Evolutionary conservation across 1,284 basidiomycete species (phyloP).

Genomic region (Fomitiporia mediterranea): DNA sequence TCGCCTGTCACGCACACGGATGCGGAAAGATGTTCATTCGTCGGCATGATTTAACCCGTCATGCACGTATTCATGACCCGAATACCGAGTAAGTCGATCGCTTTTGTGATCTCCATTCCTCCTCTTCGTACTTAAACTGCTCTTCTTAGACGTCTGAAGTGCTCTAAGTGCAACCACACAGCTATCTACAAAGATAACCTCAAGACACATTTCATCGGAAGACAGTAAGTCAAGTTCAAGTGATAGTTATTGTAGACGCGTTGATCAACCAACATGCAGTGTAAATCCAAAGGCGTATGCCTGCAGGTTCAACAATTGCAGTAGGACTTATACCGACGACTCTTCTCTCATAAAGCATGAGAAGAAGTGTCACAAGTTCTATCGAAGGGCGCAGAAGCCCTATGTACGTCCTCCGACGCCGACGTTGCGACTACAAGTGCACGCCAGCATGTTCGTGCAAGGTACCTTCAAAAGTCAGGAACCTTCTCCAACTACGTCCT

Average conservation of each 20-base stretch:
- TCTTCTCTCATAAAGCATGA: neutral
- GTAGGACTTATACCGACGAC: neutral
- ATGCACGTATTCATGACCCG: neutral
- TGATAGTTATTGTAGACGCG: too few relatives aligned
- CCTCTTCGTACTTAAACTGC: neutral
- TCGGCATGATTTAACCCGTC: neutral
- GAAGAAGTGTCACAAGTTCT: neutral
- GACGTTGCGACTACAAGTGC: too few relatives aligned
- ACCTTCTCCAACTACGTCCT: too few relatives aligned
- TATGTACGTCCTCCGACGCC: too few relatives aligned
- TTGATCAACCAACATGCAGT: neutral
- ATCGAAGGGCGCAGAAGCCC: neutral
- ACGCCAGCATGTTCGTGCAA: too few relatives aligned
- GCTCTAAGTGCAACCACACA: neutral
- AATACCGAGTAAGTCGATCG: neutral
- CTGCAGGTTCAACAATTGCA: neutral
- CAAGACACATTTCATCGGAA: neutral
- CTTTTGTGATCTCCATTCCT: neutral
- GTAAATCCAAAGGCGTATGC: neutral
- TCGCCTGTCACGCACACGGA: too few relatives aligned
- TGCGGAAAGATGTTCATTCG: neutral
- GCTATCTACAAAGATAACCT: neutral
- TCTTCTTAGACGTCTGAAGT: neutral
- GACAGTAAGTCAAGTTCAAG: neutral
- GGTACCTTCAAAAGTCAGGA: too few relatives aligned